Evolutionary conservation across 768 basidiomycete species (phyloP).

Genomic region (Suillus brevipes): DNA sequence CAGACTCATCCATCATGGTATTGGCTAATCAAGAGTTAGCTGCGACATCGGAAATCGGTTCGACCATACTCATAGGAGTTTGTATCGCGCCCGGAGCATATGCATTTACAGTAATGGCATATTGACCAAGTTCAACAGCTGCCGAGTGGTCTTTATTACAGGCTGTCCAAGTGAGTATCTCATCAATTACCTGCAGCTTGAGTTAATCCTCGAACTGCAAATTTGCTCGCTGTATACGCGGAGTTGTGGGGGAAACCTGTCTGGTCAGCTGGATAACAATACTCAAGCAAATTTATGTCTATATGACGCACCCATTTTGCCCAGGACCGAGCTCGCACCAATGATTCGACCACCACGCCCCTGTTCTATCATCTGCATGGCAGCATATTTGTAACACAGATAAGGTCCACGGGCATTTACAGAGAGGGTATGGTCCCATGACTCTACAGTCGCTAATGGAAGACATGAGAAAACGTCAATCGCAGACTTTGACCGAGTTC

Average conservation of each 20-base stretch:
- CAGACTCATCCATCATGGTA: slow-evolving; percentile 14
- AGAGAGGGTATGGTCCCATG: slow-evolving; percentile 43
- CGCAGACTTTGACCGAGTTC: neutral
- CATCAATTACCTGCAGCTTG: slow-evolving; percentile 36
- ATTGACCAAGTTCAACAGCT: slow-evolving; percentile 32
- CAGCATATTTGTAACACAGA: slow-evolving; percentile 45
- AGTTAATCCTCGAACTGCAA: slow-evolving; percentile 42
- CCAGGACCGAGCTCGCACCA: slow-evolving; percentile 21
- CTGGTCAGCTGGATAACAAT: neutral
- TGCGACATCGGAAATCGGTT: too few relatives aligned
- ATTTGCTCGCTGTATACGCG: slow-evolving; percentile 41
- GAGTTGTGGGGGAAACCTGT: slow-evolving; percentile 11
- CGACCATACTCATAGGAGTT: slow-evolving; percentile 32
- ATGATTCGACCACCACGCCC: slow-evolving; percentile 41
- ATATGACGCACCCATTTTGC: slow-evolving; percentile 13
- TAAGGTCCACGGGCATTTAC: slow-evolving; percentile 60
- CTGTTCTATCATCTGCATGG: slow-evolving; percentile 39
- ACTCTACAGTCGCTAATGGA: slow-evolving; percentile 33
- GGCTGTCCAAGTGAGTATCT: neutral
- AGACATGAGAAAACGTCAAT: neutral
- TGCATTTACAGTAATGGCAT: slow-evolving; percentile 41
- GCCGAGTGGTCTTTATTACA: neutral
- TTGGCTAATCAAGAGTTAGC: slow-evolving; percentile 13
- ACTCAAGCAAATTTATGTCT: neutral
- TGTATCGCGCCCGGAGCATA: slow-evolving; percentile 39